Evolutionary conservation across 768 basidiomycete species (phyloP), one percentile per base, ranked within the genome.

Genomic region (Brasilioporus rufonigricans): DNA sequence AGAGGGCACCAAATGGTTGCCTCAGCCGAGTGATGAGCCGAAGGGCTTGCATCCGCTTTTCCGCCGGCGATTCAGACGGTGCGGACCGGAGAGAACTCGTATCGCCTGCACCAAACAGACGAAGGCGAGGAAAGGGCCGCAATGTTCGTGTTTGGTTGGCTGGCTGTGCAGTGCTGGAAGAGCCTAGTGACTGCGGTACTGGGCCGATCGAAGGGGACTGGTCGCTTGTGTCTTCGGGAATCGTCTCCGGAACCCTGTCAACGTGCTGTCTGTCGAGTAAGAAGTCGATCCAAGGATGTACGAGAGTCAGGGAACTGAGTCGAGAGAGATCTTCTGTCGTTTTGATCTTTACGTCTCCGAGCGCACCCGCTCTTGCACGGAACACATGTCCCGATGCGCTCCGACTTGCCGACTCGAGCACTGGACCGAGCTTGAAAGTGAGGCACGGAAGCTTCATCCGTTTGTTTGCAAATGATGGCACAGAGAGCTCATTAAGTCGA

Each of bases 291-390:
- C n/a, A n/a, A n/a, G n/a, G n/a, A n/a, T n/a, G n/a, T n/a, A n/a
- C n/a, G n/a, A n/a, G n/a, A n/a, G n/a, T n/a, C n/a, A n/a, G n/a
- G n/a, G n/a, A n/a, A n/a, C n/a, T 26, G 2, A n/a, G 26, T 26
- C 16, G 50, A 24, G 31, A 43, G 40, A 58, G 38, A 32, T 51
- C 44, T 18, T 58, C 47, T 11, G 26, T 55, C n/a, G 52, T 58
- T 14, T 16, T 48, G 5, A 58, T 50, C 36, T 54, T 32, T 19
- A 58, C 53, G 12, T 18, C 23, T 10, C 57, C 41, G 9, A 58
- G 47, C 16, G 29, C 57, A 9, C 1, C 18, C 13, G 47, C 39
- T 36, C 18, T 46, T n/a, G 47, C 36, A 24, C 38, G 52, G 14
- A 54, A 58, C 8, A 50, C 35, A 18, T 26, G 6, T 31, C 6